Base-by-base conservation (phyloP, 1,284 basidiomycete genomes). In the Ustilago shanxiensis region DNA sequence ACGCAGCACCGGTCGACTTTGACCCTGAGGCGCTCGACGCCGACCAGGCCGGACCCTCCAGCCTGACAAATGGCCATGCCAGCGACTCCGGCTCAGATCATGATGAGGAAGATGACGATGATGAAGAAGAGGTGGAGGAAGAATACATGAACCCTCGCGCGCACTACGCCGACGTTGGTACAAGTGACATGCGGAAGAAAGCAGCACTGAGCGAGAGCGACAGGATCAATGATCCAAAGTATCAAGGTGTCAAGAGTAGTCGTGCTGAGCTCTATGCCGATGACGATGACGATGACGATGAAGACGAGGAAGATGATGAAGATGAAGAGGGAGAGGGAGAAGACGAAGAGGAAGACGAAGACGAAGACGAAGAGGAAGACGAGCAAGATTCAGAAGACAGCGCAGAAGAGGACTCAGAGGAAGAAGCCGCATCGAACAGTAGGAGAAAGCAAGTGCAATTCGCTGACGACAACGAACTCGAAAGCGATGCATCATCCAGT, bases 81-180 rank as follows among this genome's bases (percentile, higher is more conserved):
- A 39, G 53, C 35, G 54, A 37, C 7, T 71, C 65, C 13, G 65
- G 28, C 22, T 55, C 51, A n/a, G 61, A 41, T 3, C 55, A 59
- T 18, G 64, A 68, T 16, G 60, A 64, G 4, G 66, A 71, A 11
- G 72, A 67, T 13, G 60, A 68, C 1, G 57, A 63, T 1, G 54
- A 72, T 13, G 66, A 54, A 0, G 58, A 68, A 18, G 66, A 70
- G 9, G 66, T 64, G 3, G 66, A 80, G 16, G 54, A 66, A 18
- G 53, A 66, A 11, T 54, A 59, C 37, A 62, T 61, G 50, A 65
- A 77, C 31, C 74, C 80, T 26, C 58, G 72, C n/a, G 64, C 68
- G 7, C 80, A 83, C 60, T 82, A 82, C 28, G 76, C 79, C 10
- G 70, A 81, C 35, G 74, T 83, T 0, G 79, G 60, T 0, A 35